Evolutionary conservation across 208 protist genomes (phyloP), one percentile per base, ranked within the genome.

Genomic region (Trypanosoma scelopori): DNA sequence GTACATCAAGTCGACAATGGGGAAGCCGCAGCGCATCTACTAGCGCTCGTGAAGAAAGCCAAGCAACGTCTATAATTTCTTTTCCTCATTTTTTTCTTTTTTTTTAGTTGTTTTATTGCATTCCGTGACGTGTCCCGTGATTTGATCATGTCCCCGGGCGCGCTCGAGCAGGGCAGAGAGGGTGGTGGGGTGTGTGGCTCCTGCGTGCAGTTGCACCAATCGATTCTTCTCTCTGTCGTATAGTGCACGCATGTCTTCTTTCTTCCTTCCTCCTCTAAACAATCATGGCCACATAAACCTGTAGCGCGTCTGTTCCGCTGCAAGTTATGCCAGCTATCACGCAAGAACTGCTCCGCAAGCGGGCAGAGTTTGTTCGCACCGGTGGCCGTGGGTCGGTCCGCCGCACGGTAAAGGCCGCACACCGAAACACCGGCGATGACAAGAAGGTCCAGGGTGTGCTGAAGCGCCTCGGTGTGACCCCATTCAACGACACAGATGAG

Each of bases 1-100:
- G 48, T 96, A 99, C 96, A 96, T 99, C 83, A 99, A 99, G 94
- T 92, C 91, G 50, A 98, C 99, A 43, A 99, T 99, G 98, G 98
- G 98, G 78, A 92, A 90, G 73, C 84, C 98, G 46, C 84, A 98
- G 79, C 94, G 97, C 74, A 93, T 99, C 82, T 99, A 99, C 87
- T 97, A 90, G 87, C 49, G 12, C n/a, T 11, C 20, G 35, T 37
- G 37, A 16, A 9, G 47, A 4, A 16, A 16, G 20, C 20, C 20
- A 20, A 27, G 43, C 46, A 47, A 20, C 32, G 32, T 39, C 22
- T 55, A 13, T 32, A n/a, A 13, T n/a, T 39, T 6, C 22, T 28
- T 52, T 52, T 2, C 42, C 9, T 67, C 35, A 61, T 16, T 20
- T 1, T 41, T 57, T 57, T 42, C 6, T 45, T 57, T 55, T 28